phyloP scores from a whole-genome alignment of 2,329 filamentous ascomycete species.

The Xylariaceae sp. region DNA sequence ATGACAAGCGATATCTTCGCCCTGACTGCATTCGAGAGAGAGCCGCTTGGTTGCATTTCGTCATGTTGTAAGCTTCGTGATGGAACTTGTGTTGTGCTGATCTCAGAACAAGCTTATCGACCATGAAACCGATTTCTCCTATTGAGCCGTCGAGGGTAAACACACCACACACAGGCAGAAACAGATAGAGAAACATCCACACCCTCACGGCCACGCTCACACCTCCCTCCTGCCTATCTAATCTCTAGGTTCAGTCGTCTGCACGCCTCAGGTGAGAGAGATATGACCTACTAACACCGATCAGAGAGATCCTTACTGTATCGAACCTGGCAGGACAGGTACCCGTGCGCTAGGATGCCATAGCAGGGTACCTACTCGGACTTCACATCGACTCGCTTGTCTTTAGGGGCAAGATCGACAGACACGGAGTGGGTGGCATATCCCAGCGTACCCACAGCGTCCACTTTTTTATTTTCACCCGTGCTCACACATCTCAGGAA shows the following conservation, averaged over 20 bases:
- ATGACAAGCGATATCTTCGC: not conserved
- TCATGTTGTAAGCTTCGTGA: not conserved
- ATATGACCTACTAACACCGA: not conserved
- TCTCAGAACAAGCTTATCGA: not conserved
- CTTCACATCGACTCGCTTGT: not conserved
- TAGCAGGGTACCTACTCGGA: not conserved
- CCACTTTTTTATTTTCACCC: slow-evolving; percentile 15
- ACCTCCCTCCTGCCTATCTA: not conserved
- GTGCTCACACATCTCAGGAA: not conserved
- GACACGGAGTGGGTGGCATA: slow-evolving; percentile 9
- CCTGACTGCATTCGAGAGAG: not conserved
- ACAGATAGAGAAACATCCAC: not conserved
- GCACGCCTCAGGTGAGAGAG: not conserved
- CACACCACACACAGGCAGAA: not conserved
- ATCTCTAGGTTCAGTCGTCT: not conserved
- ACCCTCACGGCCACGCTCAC: not conserved
- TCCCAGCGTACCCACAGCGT: slow-evolving; percentile 15
- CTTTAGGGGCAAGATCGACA: slow-evolving; percentile 14
- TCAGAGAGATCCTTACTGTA: not conserved
- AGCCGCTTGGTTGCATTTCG: not conserved
- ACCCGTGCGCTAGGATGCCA: not conserved
- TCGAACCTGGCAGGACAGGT: not conserved
- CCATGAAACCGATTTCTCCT: not conserved
- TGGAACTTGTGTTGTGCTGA: not conserved
- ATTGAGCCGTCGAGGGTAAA: not conserved